phyloP scores from a whole-genome alignment of 129 eudicot species.

The Mikania micrantha region DNA sequence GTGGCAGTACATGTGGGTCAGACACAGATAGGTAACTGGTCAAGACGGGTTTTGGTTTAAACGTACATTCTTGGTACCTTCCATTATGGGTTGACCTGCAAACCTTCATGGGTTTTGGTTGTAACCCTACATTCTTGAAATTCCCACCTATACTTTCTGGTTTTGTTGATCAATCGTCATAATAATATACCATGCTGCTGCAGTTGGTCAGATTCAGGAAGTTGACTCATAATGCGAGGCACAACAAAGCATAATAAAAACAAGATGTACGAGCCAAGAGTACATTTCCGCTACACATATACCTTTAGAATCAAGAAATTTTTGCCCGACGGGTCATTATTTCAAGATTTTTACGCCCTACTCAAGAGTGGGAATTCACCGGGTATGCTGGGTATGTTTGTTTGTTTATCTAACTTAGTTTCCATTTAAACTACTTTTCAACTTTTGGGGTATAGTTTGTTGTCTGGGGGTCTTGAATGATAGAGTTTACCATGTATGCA shows the following conservation, averaged over 20 bases:
- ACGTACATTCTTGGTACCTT: neutral
- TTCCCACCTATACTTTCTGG: neutral
- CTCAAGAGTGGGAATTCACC: too few relatives aligned
- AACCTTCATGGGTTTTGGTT: too few relatives aligned
- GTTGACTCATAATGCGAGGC: slow-evolving; percentile 13
- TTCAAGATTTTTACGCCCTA: neutral
- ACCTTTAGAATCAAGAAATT: neutral
- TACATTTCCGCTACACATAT: slow-evolving; percentile 7
- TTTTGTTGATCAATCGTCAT: neutral
- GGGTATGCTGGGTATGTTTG: too few relatives aligned
- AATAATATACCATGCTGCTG: slow-evolving; percentile 5
- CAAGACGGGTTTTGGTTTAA: neutral
- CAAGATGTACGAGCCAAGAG: slow-evolving; percentile 5
- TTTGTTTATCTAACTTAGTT: slow-evolving; percentile 7
- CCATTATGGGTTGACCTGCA: neutral
- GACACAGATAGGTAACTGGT: neutral
- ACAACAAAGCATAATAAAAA: neutral
- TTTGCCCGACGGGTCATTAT: neutral
- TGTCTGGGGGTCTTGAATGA: slow-evolving; percentile 7
- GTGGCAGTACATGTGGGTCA: neutral
- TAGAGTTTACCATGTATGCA: neutral
- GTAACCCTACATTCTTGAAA: too few relatives aligned
- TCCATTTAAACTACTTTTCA: neutral
- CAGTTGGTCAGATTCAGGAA: slow-evolving; percentile 37
- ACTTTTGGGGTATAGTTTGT: slow-evolving; percentile 9